Conservation (phyloP, 257 asterid genomes). For the Dorcoceras hygrometricum region DNA sequence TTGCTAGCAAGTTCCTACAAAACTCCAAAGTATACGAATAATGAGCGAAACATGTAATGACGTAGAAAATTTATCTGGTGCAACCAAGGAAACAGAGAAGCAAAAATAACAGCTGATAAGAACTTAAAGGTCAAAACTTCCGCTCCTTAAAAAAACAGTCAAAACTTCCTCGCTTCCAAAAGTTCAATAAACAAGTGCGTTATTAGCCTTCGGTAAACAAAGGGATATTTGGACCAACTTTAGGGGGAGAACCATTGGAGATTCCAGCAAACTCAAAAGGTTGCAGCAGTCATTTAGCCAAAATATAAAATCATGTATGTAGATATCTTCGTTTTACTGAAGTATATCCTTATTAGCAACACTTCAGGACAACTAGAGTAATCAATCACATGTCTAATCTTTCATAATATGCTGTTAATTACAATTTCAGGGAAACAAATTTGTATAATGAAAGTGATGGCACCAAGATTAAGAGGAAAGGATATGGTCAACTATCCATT, state of each 20-base stretch:
- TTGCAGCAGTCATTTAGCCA: neutral
- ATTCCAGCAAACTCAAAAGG: neutral
- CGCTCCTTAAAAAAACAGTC: neutral
- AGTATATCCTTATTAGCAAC: neutral
- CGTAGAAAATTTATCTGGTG: neutral
- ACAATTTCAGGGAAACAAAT: constrained; percentile 2
- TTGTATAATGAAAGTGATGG: neutral
- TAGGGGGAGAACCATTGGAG: neutral
- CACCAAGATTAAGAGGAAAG: neutral
- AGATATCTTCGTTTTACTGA: neutral
- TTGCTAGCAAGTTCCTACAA: constrained; percentile 58
- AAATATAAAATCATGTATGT: neutral
- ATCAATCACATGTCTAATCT: neutral
- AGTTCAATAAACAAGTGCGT: neutral
- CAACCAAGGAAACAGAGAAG: neutral
- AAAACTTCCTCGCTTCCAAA: neutral
- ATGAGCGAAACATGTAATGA: constrained; percentile 3
- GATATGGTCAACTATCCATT: neutral
- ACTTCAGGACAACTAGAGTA: neutral
- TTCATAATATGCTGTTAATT: neutral
- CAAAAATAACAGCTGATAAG: neutral
- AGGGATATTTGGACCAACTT: neutral
- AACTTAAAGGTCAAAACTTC: neutral
- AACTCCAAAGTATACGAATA: constrained; percentile 18
- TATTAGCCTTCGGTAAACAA: neutral